Evolutionary conservation across 192 early-diverging fungal genomes (phyloP).

Genomic region (Backusella parvicylindrica): DNA sequence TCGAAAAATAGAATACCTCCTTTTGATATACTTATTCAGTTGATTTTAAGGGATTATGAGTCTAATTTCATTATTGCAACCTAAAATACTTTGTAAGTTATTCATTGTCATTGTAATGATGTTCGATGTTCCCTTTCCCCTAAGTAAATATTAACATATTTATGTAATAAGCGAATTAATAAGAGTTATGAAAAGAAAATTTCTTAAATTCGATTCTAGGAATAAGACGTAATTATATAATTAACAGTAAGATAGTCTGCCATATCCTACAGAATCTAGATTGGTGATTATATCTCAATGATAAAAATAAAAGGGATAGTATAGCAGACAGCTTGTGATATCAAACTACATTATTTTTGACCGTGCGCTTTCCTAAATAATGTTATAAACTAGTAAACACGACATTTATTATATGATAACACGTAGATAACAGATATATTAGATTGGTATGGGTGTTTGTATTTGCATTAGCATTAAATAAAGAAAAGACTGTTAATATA

Average conservation of each 20-base stretch:
- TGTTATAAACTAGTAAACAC: neutral
- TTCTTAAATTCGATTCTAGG: neutral
- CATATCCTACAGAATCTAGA: neutral
- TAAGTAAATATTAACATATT: conserved; percentile 2
- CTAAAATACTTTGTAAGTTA: neutral
- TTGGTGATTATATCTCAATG: neutral
- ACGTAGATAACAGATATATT: neutral
- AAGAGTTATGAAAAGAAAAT: neutral
- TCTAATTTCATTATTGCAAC: neutral
- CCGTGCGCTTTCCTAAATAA: neutral
- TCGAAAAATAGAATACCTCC: neutral
- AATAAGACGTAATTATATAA: neutral
- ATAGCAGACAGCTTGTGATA: neutral
- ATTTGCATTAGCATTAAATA: neutral
- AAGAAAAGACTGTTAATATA: neutral
- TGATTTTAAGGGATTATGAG: neutral
- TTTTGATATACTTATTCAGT: neutral
- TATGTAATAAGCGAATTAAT: neutral
- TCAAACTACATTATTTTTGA: neutral
- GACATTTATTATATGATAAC: neutral
- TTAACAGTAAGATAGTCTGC: neutral
- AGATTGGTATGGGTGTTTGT: neutral
- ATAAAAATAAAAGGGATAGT: neutral
- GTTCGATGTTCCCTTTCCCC: neutral
- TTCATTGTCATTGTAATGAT: neutral